Conservation (phyloP, 1,284 basidiomycete species). For the Earliella scabrosa region DNA sequence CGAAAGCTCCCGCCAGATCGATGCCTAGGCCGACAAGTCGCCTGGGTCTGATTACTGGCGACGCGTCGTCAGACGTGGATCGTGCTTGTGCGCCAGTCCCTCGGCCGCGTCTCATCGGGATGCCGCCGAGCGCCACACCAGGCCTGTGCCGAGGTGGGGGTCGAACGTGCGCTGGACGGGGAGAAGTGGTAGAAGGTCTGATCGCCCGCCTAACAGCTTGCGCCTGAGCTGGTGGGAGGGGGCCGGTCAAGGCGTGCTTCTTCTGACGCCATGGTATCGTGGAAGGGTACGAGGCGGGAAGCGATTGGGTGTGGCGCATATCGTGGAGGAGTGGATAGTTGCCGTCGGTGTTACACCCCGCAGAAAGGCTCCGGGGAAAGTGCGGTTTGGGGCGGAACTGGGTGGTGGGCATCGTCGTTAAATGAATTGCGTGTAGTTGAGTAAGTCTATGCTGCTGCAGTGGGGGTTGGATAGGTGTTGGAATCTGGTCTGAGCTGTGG, state of each 20-base stretch:
- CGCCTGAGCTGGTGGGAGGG: neutral
- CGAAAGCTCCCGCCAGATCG: neutral
- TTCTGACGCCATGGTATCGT: neutral
- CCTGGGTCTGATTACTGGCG: neutral
- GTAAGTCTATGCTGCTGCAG: too few relatives aligned
- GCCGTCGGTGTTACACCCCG: neutral
- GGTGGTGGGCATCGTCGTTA: too few relatives aligned
- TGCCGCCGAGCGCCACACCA: neutral
- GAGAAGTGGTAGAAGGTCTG: neutral
- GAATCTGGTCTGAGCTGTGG: neutral
- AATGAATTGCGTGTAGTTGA: too few relatives aligned
- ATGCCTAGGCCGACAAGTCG: neutral
- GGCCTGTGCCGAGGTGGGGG: neutral
- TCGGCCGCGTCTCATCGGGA: neutral
- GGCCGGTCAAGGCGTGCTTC: neutral
- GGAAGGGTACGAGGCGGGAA: neutral
- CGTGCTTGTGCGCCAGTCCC: neutral
- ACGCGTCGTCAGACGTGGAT: neutral
- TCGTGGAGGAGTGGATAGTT: neutral
- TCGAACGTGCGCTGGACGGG: neutral
- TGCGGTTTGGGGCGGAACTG: neutral
- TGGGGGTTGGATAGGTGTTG: neutral
- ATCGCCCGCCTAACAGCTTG: too few relatives aligned
- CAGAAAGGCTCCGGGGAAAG: slow-evolving; percentile 1
- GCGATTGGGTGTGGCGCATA: neutral